Evolutionary conservation across 179 eudicot genomes (phyloP), one percentile per base, ranked within the genome.

Genomic region (Amaranthus tricolor): DNA sequence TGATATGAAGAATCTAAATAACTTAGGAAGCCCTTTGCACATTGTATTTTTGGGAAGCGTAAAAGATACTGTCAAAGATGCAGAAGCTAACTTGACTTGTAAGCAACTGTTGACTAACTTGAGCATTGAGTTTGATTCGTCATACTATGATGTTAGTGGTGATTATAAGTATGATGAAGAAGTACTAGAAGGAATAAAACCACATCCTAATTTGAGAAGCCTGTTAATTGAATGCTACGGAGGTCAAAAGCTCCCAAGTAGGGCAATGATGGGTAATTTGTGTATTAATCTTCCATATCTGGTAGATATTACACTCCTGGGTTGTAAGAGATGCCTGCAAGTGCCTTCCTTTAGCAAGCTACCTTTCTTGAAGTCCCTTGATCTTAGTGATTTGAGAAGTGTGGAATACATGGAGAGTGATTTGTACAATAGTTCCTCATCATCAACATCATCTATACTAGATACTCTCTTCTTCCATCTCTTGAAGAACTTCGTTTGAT

Each of bases 361-460:
- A 44, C 70, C 62, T 9, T 69, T 55, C 21, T 54, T 81, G 43
- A 50, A 40, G 61, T 2, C 11, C 7, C 71, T 81, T 13, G 3
- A 5, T 8, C 71, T 81, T 15, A 0, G 4, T 0, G 2, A 3
- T 31, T 9, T 70, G 19, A 12, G 6, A 7, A 53, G 15, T 9
- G 7, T 81, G 20, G 78, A 70, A 19, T 77, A 77, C 62, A 55
- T 81, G 24, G 84, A 81, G 24, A 49, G 55, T 1, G 15, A 60
- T 49, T 54, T 6, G 5, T 2, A 19, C 50, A 40, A 17, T 8
- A 11, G 5, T 8, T 7, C 9, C 7, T 9, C 31, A 2, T 54
- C 56, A 6, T 55, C 77, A 1, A 43, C 62, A 59, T n/a, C 12
- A 7, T 13, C 69, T 24, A 24, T 10, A 24, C 5, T 15, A 8